Base-by-base conservation (phyloP, 2,329 filamentous ascomycete genomes). In the Teratosphaeria viscida region DNA sequence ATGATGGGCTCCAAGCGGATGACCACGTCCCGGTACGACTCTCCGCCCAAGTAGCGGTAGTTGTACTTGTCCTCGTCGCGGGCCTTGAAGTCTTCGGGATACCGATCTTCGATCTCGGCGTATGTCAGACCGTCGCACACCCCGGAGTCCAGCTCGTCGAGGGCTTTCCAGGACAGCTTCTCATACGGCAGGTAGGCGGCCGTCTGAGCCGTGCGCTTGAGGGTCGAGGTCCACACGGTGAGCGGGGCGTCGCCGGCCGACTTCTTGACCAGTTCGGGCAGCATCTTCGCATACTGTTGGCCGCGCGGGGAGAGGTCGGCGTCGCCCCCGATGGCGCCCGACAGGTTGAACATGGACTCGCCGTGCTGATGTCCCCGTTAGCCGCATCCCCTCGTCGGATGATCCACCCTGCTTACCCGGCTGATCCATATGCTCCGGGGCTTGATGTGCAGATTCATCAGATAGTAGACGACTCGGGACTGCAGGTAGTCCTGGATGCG, bases 51-150 rank as follows among this genome's bases (percentile, higher is more conserved):
- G 76, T 99, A 99, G 60, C 94, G 90, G 77, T 99, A 99, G 78
- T 99, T 97, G 83, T 97, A 97, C 76, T 99, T 99, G 80, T 99
- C 94, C 66, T 96, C 90, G 74, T 99, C 94, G 63, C 94, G 90
- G 37, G 92, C 91, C 56, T 86, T 85, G 77, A 99, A 99, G 77
- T 99, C 94, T 66, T 96, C 92, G 0, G 94, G 94, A 72, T 90
- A 97, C 58, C 83, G 79, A 69, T 95, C 85, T 69, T 94, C 90
- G 71, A 99, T 97, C 72, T 99, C 88, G 70, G 90, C 89, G 73
- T 96, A 96, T 1, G 94, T 99, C 73, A 97, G 85, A 58, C 92
- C 92, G 69, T 99, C 94, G 76, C 94, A 99, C 55, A 97, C 90
- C 56, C 94, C 94, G 1, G 90, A 92, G 74, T 99, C 94, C 43